Conservation (phyloP, 345 rosid genomes). For the Eucalyptus pauciflora region DNA sequence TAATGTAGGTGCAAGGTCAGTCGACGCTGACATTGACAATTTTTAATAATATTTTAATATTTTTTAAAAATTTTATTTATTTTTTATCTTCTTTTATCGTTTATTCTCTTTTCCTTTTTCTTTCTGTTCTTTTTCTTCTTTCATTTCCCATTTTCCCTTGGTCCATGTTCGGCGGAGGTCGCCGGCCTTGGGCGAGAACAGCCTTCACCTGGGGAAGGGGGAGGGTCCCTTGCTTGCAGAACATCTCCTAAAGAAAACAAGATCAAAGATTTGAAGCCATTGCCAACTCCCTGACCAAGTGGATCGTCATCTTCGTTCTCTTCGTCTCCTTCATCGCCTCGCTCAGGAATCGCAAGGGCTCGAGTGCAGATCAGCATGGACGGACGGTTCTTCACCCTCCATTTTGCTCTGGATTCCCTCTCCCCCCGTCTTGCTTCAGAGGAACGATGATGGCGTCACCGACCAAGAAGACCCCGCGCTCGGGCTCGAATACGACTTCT, state of each 20-base stretch:
- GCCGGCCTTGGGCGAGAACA: too few relatives aligned
- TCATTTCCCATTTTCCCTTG: accelerated
- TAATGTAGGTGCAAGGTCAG: too few relatives aligned
- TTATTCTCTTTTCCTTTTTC: too few relatives aligned
- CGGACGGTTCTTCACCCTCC: background rate
- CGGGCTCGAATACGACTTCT: slow-evolving; percentile 14
- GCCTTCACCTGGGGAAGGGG: too few relatives aligned
- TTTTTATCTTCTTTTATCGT: too few relatives aligned
- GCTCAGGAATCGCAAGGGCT: background rate
- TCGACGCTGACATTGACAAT: accelerated
- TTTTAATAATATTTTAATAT: too few relatives aligned
- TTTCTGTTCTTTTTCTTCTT: too few relatives aligned
- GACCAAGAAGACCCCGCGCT: background rate
- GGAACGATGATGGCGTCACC: background rate
- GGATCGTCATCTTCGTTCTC: background rate
- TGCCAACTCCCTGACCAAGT: background rate
- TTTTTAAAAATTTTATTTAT: too few relatives aligned
- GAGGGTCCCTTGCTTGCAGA: background rate
- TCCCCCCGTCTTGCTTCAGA: background rate
- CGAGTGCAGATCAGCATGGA: background rate
- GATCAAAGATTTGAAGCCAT: background rate
- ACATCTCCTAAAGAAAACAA: background rate
- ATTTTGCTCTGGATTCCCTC: background rate
- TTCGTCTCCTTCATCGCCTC: background rate
- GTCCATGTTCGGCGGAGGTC: accelerated